Evolutionary conservation across 2,329 filamentous ascomycete genomes (phyloP), one percentile per base, ranked within the genome.

Genomic region (Penicillium sp.): DNA sequence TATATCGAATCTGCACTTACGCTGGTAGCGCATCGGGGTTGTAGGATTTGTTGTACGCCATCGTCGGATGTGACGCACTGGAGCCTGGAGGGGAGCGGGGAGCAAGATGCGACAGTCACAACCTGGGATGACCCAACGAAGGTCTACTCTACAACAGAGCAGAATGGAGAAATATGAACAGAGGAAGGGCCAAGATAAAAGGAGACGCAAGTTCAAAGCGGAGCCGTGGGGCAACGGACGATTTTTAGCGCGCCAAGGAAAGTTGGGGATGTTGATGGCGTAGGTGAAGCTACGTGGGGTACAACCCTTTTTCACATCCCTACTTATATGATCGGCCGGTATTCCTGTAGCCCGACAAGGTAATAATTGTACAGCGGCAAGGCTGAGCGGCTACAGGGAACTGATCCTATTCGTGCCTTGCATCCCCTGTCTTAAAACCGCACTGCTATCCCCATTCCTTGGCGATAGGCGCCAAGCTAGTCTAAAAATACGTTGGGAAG

Each of bases 21-120:
- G 89, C 89, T 67, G 92, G 92, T 57, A 99, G 83, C 68, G 90
- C 88, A 77, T 99, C 92, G 29, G 91, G 91, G 71, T 99, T 95
- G 76, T 90, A 93, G 48, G 86, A 82, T 70, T 84, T 84, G 74
- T 95, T 95, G 79, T 97, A 97, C 49, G 92, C 92, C 92, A 97
- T 97, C 53, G 67, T 57, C 30, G 52, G 50, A 43, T 35, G 41
- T 65, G 63, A 63, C 57, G 59, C 63, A 65, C 59, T 50, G 22
- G 33, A 46, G 19, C 3, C 3, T 3, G 19, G 19, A 3, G 48
- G 27, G 19, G 36, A 44, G 41, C 29, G 34, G 38, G 29, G 31
- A 28, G 42, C 11, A 19, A 39, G 35, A 42, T 38, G 48, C 37
- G 41, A 36, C 35, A 41, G 31, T 18, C 37, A 50, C 44, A 31